Evolutionary conservation across 2,329 filamentous ascomycete genomes (phyloP).

Genomic region (Phialocephala subalpina): DNA sequence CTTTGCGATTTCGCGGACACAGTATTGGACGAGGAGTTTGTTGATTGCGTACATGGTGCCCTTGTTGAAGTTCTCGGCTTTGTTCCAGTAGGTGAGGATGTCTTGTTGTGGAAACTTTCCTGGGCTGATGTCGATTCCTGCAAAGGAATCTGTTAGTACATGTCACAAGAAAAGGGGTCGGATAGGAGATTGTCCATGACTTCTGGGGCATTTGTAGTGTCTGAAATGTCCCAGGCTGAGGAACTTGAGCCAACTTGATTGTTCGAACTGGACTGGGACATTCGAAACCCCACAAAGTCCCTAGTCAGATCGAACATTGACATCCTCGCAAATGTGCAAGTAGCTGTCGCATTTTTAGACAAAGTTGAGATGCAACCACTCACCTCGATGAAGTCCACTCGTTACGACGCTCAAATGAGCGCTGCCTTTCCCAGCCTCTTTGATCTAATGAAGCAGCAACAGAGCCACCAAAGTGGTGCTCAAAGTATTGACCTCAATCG

Average conservation of each 20-base stretch:
- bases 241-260: no score
- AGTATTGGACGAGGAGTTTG: constrained; percentile 40
- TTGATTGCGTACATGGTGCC: constrained; percentile 34
- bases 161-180: background rate
- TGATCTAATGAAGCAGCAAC: constrained; percentile 57
- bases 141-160: background rate
- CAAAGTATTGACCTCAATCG: constrained; percentile 64
- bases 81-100: constrained; percentile 32
- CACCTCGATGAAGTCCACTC: constrained; percentile 33
- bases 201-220: no score
- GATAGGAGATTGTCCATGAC: background rate
- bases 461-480: constrained; percentile 62
- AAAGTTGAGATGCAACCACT: background rate
- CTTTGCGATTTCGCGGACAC: constrained; percentile 37
- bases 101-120: constrained; percentile 35
- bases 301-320: no score
- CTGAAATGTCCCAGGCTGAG: no score
- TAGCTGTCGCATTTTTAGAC: background rate
- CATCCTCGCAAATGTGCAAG: no score
- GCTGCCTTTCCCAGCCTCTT: constrained; percentile 43
- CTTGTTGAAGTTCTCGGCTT: constrained; percentile 33
- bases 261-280: no score
- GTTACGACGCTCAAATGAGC: constrained; percentile 38
- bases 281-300: no score
- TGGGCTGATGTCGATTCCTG: constrained; percentile 19